phyloP scores from a whole-genome alignment of 441 rosid genomes.

The Syzygium malaccense region DNA sequence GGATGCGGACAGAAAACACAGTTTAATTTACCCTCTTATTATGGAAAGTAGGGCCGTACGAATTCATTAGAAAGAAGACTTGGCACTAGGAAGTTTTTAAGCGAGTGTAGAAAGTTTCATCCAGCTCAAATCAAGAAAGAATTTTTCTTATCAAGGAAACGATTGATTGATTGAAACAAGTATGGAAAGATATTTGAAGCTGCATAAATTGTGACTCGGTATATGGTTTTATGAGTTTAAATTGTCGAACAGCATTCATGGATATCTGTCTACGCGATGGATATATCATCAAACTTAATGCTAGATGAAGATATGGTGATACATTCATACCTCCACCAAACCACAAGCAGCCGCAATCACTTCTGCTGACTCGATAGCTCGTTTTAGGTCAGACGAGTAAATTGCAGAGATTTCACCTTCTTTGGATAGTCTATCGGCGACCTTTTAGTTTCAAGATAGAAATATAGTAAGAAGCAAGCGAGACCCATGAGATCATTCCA shows the following conservation, averaged over 20 bases:
- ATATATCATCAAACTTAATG: neutral
- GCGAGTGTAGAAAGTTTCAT: neutral
- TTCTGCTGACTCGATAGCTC: constrained; percentile 70
- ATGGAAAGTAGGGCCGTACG: neutral
- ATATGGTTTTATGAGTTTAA: neutral
- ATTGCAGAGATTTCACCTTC: constrained; percentile 48
- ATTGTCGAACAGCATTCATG: neutral
- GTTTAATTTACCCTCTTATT: neutral
- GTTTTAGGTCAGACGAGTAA: constrained; percentile 76
- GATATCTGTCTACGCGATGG: neutral
- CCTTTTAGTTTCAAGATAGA: constrained; percentile 21
- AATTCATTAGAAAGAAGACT: neutral
- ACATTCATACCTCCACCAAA: constrained; percentile 36
- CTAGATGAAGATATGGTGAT: neutral
- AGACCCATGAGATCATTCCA: neutral
- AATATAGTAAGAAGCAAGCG: neutral
- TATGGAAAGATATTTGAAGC: neutral
- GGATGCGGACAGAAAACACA: neutral
- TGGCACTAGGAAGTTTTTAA: neutral
- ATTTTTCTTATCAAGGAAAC: neutral
- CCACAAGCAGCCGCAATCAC: constrained; percentile 57
- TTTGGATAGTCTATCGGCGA: constrained; percentile 54
- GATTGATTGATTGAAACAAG: neutral
- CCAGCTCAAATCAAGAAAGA: neutral
- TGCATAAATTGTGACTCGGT: neutral